A percentile compares a stretch with the other conserved stretches of the same genome.
phyloP scores from a whole-genome alignment of 2,329 filamentous ascomycete genomes.

The Aspergillus aculeatinus region DNA sequence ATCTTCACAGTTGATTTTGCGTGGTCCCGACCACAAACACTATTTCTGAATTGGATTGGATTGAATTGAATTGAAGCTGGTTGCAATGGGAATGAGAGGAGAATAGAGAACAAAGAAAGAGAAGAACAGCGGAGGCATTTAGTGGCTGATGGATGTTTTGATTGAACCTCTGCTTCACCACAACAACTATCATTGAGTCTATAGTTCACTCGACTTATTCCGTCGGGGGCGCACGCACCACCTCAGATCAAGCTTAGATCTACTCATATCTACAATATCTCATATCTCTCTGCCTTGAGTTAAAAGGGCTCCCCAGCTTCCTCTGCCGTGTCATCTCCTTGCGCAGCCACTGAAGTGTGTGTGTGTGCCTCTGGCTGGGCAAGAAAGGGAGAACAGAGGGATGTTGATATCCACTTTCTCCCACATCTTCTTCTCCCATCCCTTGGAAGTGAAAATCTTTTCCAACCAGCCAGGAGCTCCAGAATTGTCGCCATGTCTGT shows the following conservation, averaged over 20 bases:
- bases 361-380: too few relatives aligned
- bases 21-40: not conserved
- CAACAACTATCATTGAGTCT: too few relatives aligned
- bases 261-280: not conserved
- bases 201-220: too few relatives aligned
- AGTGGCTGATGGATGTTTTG: not conserved
- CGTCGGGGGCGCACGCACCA: slow-evolving; percentile 5
- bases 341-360: not conserved
- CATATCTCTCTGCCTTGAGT: too few relatives aligned
- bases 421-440: not conserved
- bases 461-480: not conserved
- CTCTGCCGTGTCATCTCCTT: not conserved
- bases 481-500: not conserved
- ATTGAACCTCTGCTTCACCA: too few relatives aligned
- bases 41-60: not conserved
- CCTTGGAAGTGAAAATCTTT: not conserved
- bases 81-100: not conserved
- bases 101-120: slow-evolving; percentile 9
- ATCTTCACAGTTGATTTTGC: slow-evolving; percentile 15
- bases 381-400: not conserved
- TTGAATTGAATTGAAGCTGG: not conserved
- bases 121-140: not conserved
- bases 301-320: not conserved
- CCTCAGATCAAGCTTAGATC: not conserved
- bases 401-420: not conserved